A percentile compares a stretch with the other conserved stretches of the same genome.
phyloP scores from a whole-genome alignment of 192 early-diverging fungal genomes.

The Coemansia sp. region DNA sequence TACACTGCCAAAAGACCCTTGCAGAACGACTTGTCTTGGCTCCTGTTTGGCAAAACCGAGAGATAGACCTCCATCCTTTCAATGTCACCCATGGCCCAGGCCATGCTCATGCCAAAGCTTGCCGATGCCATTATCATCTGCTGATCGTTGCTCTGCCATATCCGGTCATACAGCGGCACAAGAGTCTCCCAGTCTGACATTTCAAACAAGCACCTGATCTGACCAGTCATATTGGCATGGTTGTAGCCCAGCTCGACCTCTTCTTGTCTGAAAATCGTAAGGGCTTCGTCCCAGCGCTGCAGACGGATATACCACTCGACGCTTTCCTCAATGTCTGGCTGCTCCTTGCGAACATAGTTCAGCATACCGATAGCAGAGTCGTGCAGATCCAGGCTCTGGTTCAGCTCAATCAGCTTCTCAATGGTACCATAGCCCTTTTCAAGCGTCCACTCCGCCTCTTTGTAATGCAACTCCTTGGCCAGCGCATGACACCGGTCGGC shows the following conservation, averaged over 20 bases:
- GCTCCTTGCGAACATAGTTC: constrained; percentile 78
- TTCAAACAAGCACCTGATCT: constrained; percentile 91
- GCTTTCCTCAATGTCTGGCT: constrained; percentile 79
- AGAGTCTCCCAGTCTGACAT: constrained; percentile 92
- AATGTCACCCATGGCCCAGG: constrained; percentile 92
- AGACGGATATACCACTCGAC: constrained; percentile 94
- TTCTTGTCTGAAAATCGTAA: constrained; percentile 73
- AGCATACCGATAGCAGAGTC: constrained; percentile 96
- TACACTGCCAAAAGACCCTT: constrained; percentile 84
- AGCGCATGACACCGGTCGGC: constrained; percentile 93
- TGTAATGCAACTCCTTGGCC: constrained; percentile 98
- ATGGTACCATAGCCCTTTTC: constrained; percentile 84
- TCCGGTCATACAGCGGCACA: constrained; percentile 74
- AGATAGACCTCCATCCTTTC: constrained; percentile 92
- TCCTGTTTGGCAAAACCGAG: constrained; percentile 69
- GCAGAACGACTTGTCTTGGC: constrained; percentile 80
- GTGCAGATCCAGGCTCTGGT: constrained; percentile 91
- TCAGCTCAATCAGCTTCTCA: constrained; percentile 89
- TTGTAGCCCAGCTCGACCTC: constrained; percentile 16
- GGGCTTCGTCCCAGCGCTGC: constrained; percentile 90
- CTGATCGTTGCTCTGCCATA: constrained; percentile 64
- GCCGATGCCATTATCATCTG: constrained; percentile 78
- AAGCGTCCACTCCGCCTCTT: constrained; percentile 89
- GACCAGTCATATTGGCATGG: constrained; percentile 74
- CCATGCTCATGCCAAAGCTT: constrained; percentile 85